Evolutionary conservation across 1,284 basidiomycete genomes (phyloP).

Genomic region (Apiotrichum gracile): DNA sequence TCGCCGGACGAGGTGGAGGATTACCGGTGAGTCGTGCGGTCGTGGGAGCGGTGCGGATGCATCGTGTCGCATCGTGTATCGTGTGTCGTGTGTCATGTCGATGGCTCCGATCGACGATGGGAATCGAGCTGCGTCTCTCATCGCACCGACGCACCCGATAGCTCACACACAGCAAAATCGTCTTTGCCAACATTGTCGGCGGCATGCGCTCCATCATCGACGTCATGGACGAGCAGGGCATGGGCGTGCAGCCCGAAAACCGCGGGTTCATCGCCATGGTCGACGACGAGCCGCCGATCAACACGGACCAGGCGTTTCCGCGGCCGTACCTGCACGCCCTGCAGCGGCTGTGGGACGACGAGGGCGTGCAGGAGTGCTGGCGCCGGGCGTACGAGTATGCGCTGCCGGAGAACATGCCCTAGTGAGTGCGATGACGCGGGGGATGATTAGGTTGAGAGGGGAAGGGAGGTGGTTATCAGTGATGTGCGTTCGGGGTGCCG

Average conservation of each 20-base stretch:
- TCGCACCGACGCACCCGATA: not conserved
- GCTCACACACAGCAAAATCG: constrained; percentile 61
- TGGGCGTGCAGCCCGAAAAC: constrained; percentile 63
- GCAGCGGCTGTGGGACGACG: constrained; percentile 69
- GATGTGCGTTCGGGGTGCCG: not conserved
- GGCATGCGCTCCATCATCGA: constrained; percentile 78
- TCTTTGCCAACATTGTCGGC: constrained; percentile 82
- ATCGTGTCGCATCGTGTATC: not conserved
- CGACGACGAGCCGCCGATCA: constrained; percentile 63
- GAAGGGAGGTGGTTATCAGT: not conserved
- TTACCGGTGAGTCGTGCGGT: constrained; percentile 24
- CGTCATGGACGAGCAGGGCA: constrained; percentile 79
- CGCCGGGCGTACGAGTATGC: constrained; percentile 75
- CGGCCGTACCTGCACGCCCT: constrained; percentile 60
- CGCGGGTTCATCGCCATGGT: constrained; percentile 55
- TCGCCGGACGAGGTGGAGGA: constrained; percentile 39
- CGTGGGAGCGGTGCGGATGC: too few species aligned
- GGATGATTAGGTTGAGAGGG: too few species aligned
- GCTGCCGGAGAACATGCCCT: constrained; percentile 66
- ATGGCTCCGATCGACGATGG: too few species aligned
- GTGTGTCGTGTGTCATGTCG: not conserved
- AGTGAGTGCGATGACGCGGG: constrained; percentile 49
- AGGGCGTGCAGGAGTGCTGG: constrained; percentile 66
- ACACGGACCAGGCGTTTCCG: constrained; percentile 75
- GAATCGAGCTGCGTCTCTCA: too few species aligned